Percentiles rank a stretch among this genome's conserved stretches.
Conservation (phyloP, 805 yeast species). For the Ogataea pini region DNA sequence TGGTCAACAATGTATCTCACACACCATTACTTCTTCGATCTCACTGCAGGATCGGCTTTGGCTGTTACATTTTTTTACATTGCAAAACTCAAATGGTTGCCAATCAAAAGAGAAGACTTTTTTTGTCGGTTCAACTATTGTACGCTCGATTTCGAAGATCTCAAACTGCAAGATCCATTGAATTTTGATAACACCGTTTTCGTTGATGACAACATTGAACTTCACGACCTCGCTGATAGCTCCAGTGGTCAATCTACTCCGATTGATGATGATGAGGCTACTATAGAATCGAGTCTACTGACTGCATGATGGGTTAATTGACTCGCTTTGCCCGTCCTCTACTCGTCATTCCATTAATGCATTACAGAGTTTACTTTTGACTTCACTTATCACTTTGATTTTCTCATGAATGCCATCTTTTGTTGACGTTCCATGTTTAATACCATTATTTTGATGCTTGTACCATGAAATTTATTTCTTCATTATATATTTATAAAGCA, state of each 20-base stretch:
- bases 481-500: background rate
- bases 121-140: conserved; percentile 74
- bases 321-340: background rate
- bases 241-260: conserved; percentile 27
- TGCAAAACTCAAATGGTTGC: conserved; percentile 66
- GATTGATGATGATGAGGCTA: conserved; percentile 22
- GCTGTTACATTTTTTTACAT: conserved; percentile 68
- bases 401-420: background rate
- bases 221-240: conserved; percentile 21
- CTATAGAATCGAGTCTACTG: conserved; percentile 21
- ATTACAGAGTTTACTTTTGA: conserved; percentile 1
- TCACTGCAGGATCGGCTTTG: conserved; percentile 83
- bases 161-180: conserved; percentile 38
- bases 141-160: conserved; percentile 37
- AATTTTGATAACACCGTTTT: conserved; percentile 13
- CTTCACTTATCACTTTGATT: background rate
- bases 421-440: background rate
- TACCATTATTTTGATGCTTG: background rate
- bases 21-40: conserved; percentile 90
- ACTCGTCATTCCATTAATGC: too few species aligned
- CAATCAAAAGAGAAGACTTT: conserved; percentile 50
- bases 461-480: background rate
- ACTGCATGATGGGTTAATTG: conserved; percentile 18
- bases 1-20: conserved; percentile 98
- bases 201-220: conserved; percentile 16